Evolutionary conservation across 2,329 filamentous ascomycete species (phyloP), one percentile per base, ranked within the genome.

Genomic region (Fusarium compactum): DNA sequence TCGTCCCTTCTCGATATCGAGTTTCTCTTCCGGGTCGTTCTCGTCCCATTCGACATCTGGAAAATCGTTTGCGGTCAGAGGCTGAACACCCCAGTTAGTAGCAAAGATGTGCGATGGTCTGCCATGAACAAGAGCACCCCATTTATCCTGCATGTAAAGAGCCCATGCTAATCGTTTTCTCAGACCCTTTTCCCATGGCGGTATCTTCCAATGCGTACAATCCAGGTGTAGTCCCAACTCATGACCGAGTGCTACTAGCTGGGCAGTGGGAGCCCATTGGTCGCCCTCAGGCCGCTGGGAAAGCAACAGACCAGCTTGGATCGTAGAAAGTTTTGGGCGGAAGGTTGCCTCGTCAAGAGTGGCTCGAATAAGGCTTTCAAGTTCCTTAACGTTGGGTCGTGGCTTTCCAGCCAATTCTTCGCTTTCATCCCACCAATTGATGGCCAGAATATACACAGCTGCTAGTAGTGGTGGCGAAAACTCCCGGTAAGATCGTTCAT

Each of bases 81-180:
- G 78, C 62, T 86, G 85, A 8, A 97, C 93, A 3, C 91, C 93
- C 94, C 94, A 97, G 78, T 97, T 89, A 48, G 85, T 82, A 22
- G 83, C 79, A 69, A 88, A 87, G 43, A 90, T 87, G 71, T 97
- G 94, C 7, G 93, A 96, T 1, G 94, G 94, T 14, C 94, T 90
- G 48, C 94, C 94, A 76, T 97, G 92, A 25, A 96, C 90, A 22
- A 97, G 84, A 3, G 94, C 91, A 18, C 92, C 93, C 94, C 94
- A 97, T 80, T 87, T 97, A 80, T 98, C 95, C 81, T 97, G 94
- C 91, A 97, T 95, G 78, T 96, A 97, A 53, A 97, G 81, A 4
- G 93, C 94, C 94, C 95, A 97, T 2, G 93, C 94, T 44, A 97
- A 87, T 51, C 95, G 89, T 78, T 95, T 96, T 65, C 95, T 87